Evolutionary conservation across 202 grass and related monocot species (phyloP).

Genomic region (Saccharum hybrid): DNA sequence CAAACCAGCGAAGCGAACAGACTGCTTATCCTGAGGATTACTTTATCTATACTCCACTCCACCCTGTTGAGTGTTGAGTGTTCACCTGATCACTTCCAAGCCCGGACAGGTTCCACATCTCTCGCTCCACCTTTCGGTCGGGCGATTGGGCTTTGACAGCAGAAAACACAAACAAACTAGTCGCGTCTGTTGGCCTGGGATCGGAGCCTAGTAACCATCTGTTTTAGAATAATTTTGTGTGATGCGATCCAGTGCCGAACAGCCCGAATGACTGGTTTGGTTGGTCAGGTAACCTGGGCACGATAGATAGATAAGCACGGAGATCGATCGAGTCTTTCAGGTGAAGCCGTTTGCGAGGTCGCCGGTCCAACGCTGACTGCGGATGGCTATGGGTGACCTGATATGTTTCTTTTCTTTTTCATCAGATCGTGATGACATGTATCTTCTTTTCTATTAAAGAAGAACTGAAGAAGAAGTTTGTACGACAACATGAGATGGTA

Average conservation of each 20-base stretch:
- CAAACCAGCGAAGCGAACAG: too few relatives aligned
- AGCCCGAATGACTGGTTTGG: background rate
- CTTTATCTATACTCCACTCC: background rate
- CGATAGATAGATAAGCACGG: constrained; percentile 1
- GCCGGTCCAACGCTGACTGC: background rate
- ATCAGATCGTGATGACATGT: background rate
- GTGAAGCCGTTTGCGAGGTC: background rate
- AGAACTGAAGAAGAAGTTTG: too few relatives aligned
- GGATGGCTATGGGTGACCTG: background rate
- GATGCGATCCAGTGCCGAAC: background rate
- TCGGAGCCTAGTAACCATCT: background rate
- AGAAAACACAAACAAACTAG: background rate
- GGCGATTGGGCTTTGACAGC: too few relatives aligned
- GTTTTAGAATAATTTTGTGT: background rate
- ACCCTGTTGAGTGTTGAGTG: background rate
- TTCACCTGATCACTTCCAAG: background rate
- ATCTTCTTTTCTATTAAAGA: too few relatives aligned
- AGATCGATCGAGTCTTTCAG: constrained; percentile 3
- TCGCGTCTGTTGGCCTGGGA: constrained; percentile 18
- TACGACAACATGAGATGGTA: background rate
- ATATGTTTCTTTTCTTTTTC: background rate
- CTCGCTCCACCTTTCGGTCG: background rate
- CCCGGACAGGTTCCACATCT: background rate
- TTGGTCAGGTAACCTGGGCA: background rate
- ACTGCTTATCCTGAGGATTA: constrained; percentile 6